Conservation (phyloP, 2,329 filamentous ascomycete species). For the Fusarium devonianum region DNA sequence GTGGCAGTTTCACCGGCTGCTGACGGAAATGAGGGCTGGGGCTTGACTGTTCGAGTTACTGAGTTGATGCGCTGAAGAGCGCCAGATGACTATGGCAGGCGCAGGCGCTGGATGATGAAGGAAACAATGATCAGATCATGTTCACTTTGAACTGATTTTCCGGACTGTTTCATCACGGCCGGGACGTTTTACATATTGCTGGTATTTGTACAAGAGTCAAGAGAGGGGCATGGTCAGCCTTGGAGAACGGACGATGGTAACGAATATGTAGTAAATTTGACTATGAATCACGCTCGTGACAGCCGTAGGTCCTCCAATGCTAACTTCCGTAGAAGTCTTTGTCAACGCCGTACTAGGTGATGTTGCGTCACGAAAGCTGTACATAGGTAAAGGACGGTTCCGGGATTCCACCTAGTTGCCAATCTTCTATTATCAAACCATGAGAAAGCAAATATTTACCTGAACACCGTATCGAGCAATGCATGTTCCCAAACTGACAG, state of each 20-base stretch:
- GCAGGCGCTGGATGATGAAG: conserved; percentile 13
- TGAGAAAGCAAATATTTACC: conserved; percentile 21
- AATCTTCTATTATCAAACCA: conserved; percentile 27
- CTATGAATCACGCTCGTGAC: conserved; percentile 2
- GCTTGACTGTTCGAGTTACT: not conserved
- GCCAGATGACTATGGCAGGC: conserved; percentile 3
- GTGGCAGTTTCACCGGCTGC: not conserved
- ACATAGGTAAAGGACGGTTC: not conserved
- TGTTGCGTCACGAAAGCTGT: not conserved
- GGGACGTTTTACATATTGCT: conserved; percentile 13
- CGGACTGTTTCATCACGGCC: conserved; percentile 12
- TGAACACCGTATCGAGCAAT: conserved; percentile 36
- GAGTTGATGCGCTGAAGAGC: conserved; percentile 3
- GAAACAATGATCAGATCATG: conserved; percentile 11
- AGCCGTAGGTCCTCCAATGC: not conserved
- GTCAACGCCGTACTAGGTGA: not conserved
- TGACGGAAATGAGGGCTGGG: not conserved
- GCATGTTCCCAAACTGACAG: conserved; percentile 9
- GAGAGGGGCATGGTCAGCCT: conserved; percentile 9
- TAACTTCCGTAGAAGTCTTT: not conserved
- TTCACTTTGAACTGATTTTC: no score
- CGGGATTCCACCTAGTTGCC: not conserved
- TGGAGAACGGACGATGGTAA: conserved; percentile 20
- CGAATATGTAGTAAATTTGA: conserved; percentile 32
- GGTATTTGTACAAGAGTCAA: conserved; percentile 14